Evolutionary conservation across 2,329 filamentous ascomycete genomes (phyloP), one percentile per base, ranked within the genome.

Genomic region (Ceratocystiopsis brevicomis): DNA sequence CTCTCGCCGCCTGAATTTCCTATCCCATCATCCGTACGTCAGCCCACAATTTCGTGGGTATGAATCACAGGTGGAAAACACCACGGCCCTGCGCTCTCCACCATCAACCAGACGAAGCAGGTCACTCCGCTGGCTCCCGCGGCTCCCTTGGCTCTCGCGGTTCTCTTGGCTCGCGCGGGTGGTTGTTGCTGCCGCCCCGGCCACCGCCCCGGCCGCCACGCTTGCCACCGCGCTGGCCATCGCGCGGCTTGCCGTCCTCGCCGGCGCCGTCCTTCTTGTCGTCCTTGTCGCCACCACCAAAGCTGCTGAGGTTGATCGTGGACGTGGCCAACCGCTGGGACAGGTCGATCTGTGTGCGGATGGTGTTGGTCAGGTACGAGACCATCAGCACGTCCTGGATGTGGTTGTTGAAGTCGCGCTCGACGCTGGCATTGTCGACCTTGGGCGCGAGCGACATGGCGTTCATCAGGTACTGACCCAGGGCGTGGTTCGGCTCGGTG

Each of bases 391-490:
- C 87, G 61, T 98, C 90, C 68, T 98, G 90, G 63, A 98, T 86
- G 68, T 98, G 90, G 70, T 93, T 94, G 76, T 98, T 98, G 76
- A 98, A 98, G 69, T 96, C 87, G 59, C 81, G 74, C 71, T 98
- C 90, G 58, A 98, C 87, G 60, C 92, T 81, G 48, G 77, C 73
- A 35, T 80, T 69, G 56, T 94, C 84, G 48, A 96, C 90, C 73
- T 96, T 98, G 56, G 90, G 90, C 44, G 88, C 85, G 50, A 98
- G 69, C 39, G 83, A 87, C 50, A 98, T 74, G 36, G 88, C 80
- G 61, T 93, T 93, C 71, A 96, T 82, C 52, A 98, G 70, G 65
- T 86, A 93, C 65, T 98, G 92, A 52, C 87, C 90, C 45, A 98
- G 69, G 13, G 87, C 85, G 52, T 85, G 92, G 52, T 83, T 90